Conservation (phyloP, 1,284 basidiomycete species). For the Volvariella surrecta region DNA sequence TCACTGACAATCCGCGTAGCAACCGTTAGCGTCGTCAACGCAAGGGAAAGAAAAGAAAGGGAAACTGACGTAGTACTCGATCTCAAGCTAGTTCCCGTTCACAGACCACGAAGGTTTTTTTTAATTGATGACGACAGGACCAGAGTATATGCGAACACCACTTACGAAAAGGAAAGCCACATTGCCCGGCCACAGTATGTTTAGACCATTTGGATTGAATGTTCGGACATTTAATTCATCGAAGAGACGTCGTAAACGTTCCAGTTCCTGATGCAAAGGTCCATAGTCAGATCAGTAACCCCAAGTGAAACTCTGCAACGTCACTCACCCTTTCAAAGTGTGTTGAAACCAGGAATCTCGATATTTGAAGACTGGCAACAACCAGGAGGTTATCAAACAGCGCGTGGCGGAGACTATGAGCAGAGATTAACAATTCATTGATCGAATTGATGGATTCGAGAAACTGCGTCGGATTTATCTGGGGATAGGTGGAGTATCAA, state of each 20-base stretch:
- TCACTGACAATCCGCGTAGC: background rate
- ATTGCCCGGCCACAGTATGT: constrained; percentile 71
- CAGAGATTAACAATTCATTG: constrained; percentile 75
- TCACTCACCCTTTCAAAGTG: constrained; percentile 69
- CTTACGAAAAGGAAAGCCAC: constrained; percentile 82
- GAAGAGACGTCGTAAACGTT: constrained; percentile 49
- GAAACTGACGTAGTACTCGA: constrained; percentile 64
- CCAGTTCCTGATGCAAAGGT: constrained; percentile 56
- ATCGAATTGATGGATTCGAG: constrained; percentile 78
- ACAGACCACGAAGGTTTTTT: constrained; percentile 9
- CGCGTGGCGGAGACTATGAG: constrained; percentile 58
- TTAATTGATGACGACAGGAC: background rate
- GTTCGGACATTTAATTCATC: constrained; percentile 56
- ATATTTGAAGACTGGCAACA: constrained; percentile 70
- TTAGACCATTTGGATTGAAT: constrained; percentile 76
- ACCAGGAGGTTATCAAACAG: constrained; percentile 62
- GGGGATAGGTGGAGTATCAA: constrained; percentile 8
- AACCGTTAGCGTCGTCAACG: background rate
- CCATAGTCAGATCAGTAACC: background rate
- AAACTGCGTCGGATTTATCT: constrained; percentile 81
- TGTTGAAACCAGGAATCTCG: constrained; percentile 47
- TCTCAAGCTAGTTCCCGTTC: constrained; percentile 47
- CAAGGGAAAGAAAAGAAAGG: constrained; percentile 5
- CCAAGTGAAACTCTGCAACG: constrained; percentile 1
- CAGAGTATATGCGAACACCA: constrained; percentile 15